These are phyloP conservation scores for Alternaria sp. DNA, from an alignment of 2,329 filamentous ascomycete species.

Conservation along the genomic window DNA sequence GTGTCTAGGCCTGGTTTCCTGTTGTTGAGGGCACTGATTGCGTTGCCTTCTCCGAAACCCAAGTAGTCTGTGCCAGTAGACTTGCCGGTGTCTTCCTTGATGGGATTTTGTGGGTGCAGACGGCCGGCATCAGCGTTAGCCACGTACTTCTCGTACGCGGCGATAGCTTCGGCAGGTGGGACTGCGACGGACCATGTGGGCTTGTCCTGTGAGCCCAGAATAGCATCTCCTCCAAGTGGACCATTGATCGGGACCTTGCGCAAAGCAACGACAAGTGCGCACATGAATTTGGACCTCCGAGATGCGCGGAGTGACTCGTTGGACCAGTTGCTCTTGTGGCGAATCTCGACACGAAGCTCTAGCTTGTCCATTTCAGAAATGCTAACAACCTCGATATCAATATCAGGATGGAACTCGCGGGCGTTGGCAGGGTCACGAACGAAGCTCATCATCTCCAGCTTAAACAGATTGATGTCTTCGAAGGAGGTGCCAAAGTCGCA, in stretches of 20 bases:
- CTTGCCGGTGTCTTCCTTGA: slow-evolving; percentile 39
- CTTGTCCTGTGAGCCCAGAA: slow-evolving; percentile 70
- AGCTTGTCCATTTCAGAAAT: slow-evolving; percentile 90
- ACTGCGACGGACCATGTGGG: slow-evolving; percentile 83
- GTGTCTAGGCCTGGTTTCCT: slow-evolving; percentile 55
- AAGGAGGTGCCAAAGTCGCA: slow-evolving; percentile 88
- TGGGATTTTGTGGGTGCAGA: slow-evolving; percentile 64
- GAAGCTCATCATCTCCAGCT: slow-evolving; percentile 83
- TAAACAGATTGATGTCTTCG: slow-evolving; percentile 86
- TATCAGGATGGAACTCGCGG: slow-evolving; percentile 88
- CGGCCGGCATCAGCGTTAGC: slow-evolving; percentile 68
- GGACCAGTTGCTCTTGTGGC: slow-evolving; percentile 75
- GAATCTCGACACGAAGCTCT: slow-evolving; percentile 80
- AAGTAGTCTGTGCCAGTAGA: slow-evolving; percentile 49
- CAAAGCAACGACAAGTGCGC: slow-evolving; percentile 83
- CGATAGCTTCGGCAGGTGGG: slow-evolving; percentile 70
- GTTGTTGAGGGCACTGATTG: slow-evolving; percentile 57
- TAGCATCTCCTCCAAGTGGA: slow-evolving; percentile 75
- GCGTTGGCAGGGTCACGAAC: slow-evolving; percentile 83
- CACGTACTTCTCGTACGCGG: slow-evolving; percentile 63
- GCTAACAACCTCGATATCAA: slow-evolving; percentile 78
- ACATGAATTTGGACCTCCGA: slow-evolving; percentile 95
- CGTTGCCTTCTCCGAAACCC: slow-evolving; percentile 48
- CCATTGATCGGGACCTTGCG: slow-evolving; percentile 86
- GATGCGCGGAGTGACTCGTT: slow-evolving; percentile 81